phyloP scores from a whole-genome alignment of 768 basidiomycete genomes.

The Suillus hirtellus region DNA sequence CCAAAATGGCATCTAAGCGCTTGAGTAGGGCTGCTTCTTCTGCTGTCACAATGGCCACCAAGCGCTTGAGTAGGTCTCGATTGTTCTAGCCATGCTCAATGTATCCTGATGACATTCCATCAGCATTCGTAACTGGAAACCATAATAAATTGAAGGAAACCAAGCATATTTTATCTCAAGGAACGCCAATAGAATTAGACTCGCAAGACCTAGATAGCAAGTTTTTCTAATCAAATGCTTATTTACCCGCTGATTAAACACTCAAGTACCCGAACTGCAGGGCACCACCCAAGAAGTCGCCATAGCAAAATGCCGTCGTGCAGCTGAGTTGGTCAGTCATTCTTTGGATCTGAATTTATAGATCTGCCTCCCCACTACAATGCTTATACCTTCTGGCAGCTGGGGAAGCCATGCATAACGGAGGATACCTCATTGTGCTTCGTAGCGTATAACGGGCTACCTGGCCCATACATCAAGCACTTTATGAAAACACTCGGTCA shows the following conservation, averaged over 20 bases:
- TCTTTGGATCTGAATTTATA: background rate
- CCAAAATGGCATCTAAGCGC: slow-evolving; percentile 23
- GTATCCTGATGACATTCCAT: slow-evolving; percentile 15
- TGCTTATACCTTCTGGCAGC: slow-evolving; percentile 23
- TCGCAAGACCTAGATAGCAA: slow-evolving; percentile 79
- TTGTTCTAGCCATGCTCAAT: background rate
- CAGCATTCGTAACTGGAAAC: slow-evolving; percentile 95
- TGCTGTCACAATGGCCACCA: slow-evolving; percentile 21
- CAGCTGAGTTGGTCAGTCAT: slow-evolving; percentile 71
- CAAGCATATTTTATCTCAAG: slow-evolving; percentile 72
- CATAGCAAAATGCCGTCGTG: slow-evolving; percentile 78
- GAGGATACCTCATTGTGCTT: slow-evolving; percentile 97
- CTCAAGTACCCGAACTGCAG: slow-evolving; percentile 88
- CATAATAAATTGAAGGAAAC: slow-evolving; percentile 91
- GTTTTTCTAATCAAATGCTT: slow-evolving; percentile 24
- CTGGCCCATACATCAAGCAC: slow-evolving; percentile 96
- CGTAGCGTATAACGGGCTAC: slow-evolving; percentile 84
- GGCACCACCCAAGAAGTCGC: slow-evolving; percentile 92
- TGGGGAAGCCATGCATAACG: slow-evolving; percentile 64
- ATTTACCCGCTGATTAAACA: background rate
- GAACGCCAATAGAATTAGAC: slow-evolving; percentile 69
- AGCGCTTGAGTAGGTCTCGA: slow-evolving; percentile 26
- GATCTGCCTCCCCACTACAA: background rate
- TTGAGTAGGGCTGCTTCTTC: slow-evolving; percentile 23
- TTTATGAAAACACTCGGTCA: slow-evolving; percentile 85